Conservation (phyloP, 2,329 filamentous ascomycete genomes). For the Talaromyces sp. region DNA sequence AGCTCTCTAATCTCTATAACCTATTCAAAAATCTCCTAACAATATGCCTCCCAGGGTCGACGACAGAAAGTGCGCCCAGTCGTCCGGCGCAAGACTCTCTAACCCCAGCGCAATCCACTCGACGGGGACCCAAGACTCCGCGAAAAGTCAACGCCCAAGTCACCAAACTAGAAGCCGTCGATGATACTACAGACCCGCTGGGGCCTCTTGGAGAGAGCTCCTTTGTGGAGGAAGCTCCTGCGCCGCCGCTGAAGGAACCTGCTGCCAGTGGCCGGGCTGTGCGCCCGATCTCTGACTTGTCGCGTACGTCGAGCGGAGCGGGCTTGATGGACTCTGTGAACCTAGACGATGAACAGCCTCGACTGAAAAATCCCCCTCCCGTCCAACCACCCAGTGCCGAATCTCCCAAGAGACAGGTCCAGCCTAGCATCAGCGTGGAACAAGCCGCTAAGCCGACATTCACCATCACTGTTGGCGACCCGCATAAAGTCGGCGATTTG, state of each 20-base stretch:
- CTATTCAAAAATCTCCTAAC: slow-evolving; percentile 10
- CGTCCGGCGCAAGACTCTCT: slow-evolving; percentile 31
- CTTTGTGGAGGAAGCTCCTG: slow-evolving; percentile 50
- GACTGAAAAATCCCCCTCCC: slow-evolving; percentile 59
- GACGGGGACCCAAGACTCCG: slow-evolving; percentile 48
- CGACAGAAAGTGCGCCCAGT: slow-evolving; percentile 22
- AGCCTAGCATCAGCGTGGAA: slow-evolving; percentile 84
- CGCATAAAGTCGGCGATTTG: slow-evolving; percentile 94
- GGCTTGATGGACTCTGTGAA: slow-evolving; percentile 63
- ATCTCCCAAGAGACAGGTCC: slow-evolving; percentile 48
- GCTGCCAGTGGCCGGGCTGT: slow-evolving; percentile 33
- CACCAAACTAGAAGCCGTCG: slow-evolving; percentile 59
- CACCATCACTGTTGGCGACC: slow-evolving; percentile 87
- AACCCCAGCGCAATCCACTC: slow-evolving; percentile 43
- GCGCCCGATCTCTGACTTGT: slow-evolving; percentile 34
- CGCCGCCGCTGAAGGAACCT: slow-evolving; percentile 58
- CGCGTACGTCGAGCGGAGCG: slow-evolving; percentile 46
- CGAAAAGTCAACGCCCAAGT: slow-evolving; percentile 58
- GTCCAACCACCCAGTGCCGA: slow-evolving; percentile 49
- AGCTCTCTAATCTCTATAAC: slow-evolving; percentile 1
- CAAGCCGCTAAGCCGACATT: slow-evolving; percentile 91
- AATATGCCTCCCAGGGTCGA: slow-evolving; percentile 11
- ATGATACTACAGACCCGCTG: slow-evolving; percentile 58
- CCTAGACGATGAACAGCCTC: slow-evolving; percentile 64
- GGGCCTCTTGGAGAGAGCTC: slow-evolving; percentile 53